Percentiles rank a stretch among this genome's conserved stretches.
phyloP scores from a whole-genome alignment of 164 flowering plant genomes.

The Sedum album region DNA sequence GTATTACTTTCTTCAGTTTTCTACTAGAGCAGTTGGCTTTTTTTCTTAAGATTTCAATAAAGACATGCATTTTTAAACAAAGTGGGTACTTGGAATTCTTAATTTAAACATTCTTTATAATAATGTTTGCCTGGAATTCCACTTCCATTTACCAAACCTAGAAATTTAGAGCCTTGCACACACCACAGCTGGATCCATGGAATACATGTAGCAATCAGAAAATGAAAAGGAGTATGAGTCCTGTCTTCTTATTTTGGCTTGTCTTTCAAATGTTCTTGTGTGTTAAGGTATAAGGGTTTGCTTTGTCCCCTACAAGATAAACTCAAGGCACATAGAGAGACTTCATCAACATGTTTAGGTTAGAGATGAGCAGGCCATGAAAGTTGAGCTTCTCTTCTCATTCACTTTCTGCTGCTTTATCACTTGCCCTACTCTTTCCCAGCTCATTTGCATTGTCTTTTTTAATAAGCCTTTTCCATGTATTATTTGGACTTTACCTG shows the following conservation, averaged over 20 bases:
- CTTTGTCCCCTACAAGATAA: neutral
- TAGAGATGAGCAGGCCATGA: neutral
- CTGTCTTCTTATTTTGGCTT: neutral
- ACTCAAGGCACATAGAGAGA: neutral
- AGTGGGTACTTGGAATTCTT: neutral
- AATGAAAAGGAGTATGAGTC: neutral
- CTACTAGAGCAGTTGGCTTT: neutral
- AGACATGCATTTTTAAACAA: neutral
- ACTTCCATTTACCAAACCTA: neutral
- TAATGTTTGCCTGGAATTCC: neutral
- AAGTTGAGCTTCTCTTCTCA: neutral
- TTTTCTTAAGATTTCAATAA: neutral
- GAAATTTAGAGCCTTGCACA: neutral
- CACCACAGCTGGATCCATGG: no score
- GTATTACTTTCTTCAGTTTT: neutral
- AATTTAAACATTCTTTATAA: neutral
- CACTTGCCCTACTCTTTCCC: neutral
- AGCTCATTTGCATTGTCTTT: neutral
- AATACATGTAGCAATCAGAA: neutral
- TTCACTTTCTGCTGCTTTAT: neutral
- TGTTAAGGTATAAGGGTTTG: neutral
- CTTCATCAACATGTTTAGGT: neutral
- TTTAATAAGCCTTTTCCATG: neutral
- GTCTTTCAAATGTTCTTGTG: neutral
- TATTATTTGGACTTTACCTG: neutral